These are phyloP conservation scores for Hypericum androsaemum DNA, from an alignment of 345 rosid genomes.

Conservation along the genomic window DNA sequence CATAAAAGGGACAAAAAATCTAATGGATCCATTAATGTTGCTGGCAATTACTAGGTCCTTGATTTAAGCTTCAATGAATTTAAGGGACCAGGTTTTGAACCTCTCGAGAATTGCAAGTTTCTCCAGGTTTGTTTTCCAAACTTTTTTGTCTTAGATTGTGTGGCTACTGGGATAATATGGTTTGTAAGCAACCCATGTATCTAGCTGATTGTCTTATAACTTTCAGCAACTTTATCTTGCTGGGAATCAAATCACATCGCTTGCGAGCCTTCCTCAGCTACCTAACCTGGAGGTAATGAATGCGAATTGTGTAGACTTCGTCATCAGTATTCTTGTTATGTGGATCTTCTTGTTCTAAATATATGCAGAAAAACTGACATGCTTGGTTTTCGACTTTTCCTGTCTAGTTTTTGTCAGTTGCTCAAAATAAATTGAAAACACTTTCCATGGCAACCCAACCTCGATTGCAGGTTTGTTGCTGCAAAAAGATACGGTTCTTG, in stretches of 20 bases:
- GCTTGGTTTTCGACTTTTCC: conserved; percentile 10
- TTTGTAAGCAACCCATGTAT: conserved; percentile 3
- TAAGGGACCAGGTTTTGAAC: conserved; percentile 98
- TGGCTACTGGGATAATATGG: conserved; percentile 3
- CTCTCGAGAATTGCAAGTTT: conserved; percentile 82
- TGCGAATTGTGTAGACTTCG: conserved; percentile 7
- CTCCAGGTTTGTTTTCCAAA: conserved; percentile 55
- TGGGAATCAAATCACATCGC: conserved; percentile 92
- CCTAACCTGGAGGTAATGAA: conserved; percentile 86
- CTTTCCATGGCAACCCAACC: conserved; percentile 98
- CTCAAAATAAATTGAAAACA: conserved; percentile 90
- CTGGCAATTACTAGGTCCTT: conserved; percentile 53
- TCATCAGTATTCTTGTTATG: conserved; percentile 1
- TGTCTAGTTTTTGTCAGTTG: conserved; percentile 86
- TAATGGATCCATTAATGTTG: conserved; percentile 7
- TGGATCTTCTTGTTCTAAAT: background rate
- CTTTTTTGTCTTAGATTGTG: conserved; percentile 8
- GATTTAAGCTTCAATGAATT: conserved; percentile 99
- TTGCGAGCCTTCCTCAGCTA: conserved; percentile 86
- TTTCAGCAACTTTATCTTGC: conserved; percentile 96
- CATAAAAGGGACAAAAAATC: background rate
- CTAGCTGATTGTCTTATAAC: conserved; percentile 19
- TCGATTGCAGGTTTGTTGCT: conserved; percentile 68
- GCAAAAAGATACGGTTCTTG: conserved; percentile 4
- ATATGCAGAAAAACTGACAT: background rate